These are phyloP conservation scores for Eremothecium cymbalariae DNA, from an alignment of 1,139 yeast genomes.

Conservation along the genomic window DNA sequence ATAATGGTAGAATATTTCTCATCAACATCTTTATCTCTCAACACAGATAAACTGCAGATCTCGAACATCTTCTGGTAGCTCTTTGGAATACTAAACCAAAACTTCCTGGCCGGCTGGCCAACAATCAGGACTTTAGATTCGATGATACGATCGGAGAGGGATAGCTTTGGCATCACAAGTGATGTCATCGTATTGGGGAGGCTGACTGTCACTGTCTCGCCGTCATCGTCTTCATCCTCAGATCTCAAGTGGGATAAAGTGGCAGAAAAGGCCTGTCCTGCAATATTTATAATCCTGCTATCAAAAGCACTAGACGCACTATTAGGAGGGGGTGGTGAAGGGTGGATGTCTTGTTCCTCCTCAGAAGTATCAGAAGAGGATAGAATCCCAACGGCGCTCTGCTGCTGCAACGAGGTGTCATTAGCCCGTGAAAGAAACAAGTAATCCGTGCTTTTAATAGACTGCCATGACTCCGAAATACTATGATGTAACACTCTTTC, in stretches of 20 bases:
- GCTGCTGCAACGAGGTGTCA: not conserved
- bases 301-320: not conserved
- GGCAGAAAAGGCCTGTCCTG: constrained; percentile 1
- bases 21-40: constrained; percentile 15
- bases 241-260: not conserved
- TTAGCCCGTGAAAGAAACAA: constrained; percentile 8
- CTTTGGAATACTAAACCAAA: constrained; percentile 21
- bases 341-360: constrained; percentile 20
- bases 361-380: constrained; percentile 30
- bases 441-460: constrained; percentile 20
- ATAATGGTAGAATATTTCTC: constrained; percentile 19
- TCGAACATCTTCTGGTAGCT: constrained; percentile 21
- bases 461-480: constrained; percentile 28
- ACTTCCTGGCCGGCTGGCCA: constrained; percentile 23
- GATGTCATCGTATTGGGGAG: constrained; percentile 25
- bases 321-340: constrained; percentile 13
- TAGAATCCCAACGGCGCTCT: constrained; percentile 13
- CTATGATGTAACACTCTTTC: constrained; percentile 9
- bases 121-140: constrained; percentile 20
- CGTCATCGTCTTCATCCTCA: constrained; percentile 16
- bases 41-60: constrained; percentile 12
- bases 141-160: constrained; percentile 17
- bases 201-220: constrained; percentile 21
- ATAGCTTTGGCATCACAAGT: constrained; percentile 31
- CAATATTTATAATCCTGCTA: no score